These are phyloP conservation scores for Ustilago nuda DNA, from an alignment of 1,284 basidiomycete genomes.

Conservation along the genomic window DNA sequence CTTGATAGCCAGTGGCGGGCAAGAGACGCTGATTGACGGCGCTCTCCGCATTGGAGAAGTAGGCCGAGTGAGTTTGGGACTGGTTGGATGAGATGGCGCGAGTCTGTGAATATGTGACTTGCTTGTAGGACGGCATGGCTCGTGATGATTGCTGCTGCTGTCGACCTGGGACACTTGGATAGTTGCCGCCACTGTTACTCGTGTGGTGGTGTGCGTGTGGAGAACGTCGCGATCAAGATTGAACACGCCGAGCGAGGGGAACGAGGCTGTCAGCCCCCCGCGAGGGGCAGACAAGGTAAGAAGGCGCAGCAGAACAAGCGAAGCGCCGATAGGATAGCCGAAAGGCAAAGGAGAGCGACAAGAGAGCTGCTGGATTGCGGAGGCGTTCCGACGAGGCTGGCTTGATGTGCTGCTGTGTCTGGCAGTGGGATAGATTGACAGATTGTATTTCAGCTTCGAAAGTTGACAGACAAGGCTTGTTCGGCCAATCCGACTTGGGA, in stretches of 20 bases:
- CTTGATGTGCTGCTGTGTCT: too few relatives aligned
- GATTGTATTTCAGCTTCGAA: too few relatives aligned
- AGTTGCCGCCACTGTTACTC: slow-evolving; percentile 24
- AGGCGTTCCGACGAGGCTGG: too few relatives aligned
- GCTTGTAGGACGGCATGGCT: slow-evolving; percentile 39
- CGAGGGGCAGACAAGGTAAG: neutral
- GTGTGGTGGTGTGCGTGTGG: neutral
- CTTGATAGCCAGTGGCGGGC: slow-evolving; percentile 16
- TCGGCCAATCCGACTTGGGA: too few relatives aligned
- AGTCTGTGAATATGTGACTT: slow-evolving; percentile 24
- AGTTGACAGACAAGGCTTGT: too few relatives aligned
- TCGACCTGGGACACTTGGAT: slow-evolving; percentile 21
- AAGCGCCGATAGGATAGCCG: neutral
- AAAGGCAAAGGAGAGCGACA: neutral
- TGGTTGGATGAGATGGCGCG: slow-evolving; percentile 12
- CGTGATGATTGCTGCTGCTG: slow-evolving; percentile 13
- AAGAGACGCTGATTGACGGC: slow-evolving; percentile 28
- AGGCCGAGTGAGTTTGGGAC: slow-evolving; percentile 25
- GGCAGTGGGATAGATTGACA: too few relatives aligned
- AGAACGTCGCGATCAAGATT: neutral
- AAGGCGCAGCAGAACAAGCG: neutral
- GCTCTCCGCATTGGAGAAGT: slow-evolving; percentile 45
- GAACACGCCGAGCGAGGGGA: neutral
- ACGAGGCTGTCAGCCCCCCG: too few relatives aligned
- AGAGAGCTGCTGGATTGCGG: neutral